Percentiles rank a stretch among this genome's conserved stretches.
Evolutionary conservation across 768 basidiomycete genomes (phyloP).

Genomic region (Trametes sanguinea): DNA sequence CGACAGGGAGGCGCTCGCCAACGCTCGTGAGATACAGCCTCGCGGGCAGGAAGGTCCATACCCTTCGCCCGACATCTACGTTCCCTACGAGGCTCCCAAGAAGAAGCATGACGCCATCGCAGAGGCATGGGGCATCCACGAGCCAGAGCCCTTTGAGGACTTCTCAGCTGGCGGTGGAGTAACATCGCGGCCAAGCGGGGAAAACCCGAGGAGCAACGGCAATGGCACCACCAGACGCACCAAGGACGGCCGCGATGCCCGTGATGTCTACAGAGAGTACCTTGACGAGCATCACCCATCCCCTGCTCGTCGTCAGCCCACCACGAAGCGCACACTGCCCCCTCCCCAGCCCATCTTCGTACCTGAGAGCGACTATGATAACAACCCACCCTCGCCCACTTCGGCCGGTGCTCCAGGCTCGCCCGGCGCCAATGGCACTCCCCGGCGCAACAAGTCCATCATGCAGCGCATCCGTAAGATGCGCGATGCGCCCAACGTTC

Average conservation of each 20-base stretch:
- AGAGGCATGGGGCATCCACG: conserved; percentile 92
- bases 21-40: conserved; percentile 27
- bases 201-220: conserved; percentile 60
- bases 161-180: conserved; percentile 80
- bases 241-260: conserved; percentile 54
- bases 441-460: conserved; percentile 75
- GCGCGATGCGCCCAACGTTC: conserved; percentile 84
- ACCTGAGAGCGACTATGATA: conserved; percentile 45
- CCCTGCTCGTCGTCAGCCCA: conserved; percentile 33
- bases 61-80: conserved; percentile 39
- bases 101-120: conserved; percentile 88
- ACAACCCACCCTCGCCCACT: conserved; percentile 39
- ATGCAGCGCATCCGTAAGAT: conserved; percentile 90
- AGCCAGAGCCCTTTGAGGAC: conserved; percentile 89
- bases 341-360: conserved; percentile 85
- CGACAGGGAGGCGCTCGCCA: conserved; percentile 40
- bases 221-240: conserved; percentile 38
- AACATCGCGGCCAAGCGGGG: conserved; percentile 23
- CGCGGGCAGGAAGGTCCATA: conserved; percentile 46
- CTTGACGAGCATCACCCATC: conserved; percentile 40
- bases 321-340: conserved; percentile 60
- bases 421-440: conserved; percentile 41
- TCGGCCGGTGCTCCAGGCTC: conserved; percentile 43
- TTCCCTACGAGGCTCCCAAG: conserved; percentile 64
- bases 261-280: conserved; percentile 48